Evolutionary conservation across 495 filamentous ascomycete species (phyloP), one percentile per base, ranked within the genome.

Genomic region (Penicillium canescens): DNA sequence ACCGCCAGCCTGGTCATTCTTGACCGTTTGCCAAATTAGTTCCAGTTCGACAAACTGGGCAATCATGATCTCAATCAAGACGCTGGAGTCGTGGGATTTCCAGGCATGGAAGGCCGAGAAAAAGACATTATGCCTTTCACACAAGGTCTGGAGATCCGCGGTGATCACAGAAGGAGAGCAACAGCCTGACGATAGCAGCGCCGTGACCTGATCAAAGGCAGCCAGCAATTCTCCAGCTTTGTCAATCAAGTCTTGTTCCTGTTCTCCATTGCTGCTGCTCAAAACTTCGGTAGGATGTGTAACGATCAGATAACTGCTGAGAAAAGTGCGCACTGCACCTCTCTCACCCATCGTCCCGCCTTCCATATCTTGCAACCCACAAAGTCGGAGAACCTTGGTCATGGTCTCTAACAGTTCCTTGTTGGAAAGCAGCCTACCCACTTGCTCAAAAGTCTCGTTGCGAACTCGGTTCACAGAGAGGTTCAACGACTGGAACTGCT

Each of bases 11-110:
- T 81, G 86, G 56, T 93, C 89, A 66, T 95, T 85, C 60, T 98
- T 98, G 64, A 98, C 93, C 8, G 90, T 92, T 65, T 96, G 91
- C 86, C 91, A 96, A 31, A 98, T 98, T 21, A 91, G 84, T 66
- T 98, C 94, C 14, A 98, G 76, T 67, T 96, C 93, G 28, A 96
- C 88, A 67, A 96, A 98, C 66, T 96, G 92, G 41, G 92, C 86
- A 21, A 98, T 78, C 94, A 98, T 98, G 46, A 93, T 90, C 56
- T 95, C 89, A 51, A 98, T 87, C 31, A 98, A 71, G 4, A 91
- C 88, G 41, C 84, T 87, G 1, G 93, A 94, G 67, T 98, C 94
- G 47, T 91, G 85, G 8, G 91, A 82, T 68, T 97, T 96, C 94
- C 94, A 98, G 9, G 92, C 88, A 57, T 91, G 87, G 68, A 98